Evolutionary conservation across 2,329 filamentous ascomycete species (phyloP).

Genomic region (Aureobasidium sp.): DNA sequence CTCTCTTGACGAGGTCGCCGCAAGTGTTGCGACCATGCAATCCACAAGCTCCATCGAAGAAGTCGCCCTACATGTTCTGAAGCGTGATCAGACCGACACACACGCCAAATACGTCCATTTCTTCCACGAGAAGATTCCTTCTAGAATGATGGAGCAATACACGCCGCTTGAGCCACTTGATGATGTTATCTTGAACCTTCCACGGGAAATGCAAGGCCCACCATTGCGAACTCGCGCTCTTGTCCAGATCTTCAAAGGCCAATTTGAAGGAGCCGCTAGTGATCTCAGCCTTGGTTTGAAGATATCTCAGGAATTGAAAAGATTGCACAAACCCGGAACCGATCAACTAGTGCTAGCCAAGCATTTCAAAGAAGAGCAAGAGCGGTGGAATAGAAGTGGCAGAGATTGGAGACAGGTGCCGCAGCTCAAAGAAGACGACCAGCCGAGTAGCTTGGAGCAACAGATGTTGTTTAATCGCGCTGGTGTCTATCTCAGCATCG

Average conservation of each 20-base stretch:
- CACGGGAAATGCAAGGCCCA: slow-evolving; percentile 58
- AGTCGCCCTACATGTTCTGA: slow-evolving; percentile 65
- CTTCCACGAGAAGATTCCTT: slow-evolving; percentile 85
- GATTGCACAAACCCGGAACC: slow-evolving; percentile 40
- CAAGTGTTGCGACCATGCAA: slow-evolving; percentile 79
- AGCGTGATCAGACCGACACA: slow-evolving; percentile 57
- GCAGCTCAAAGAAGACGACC: slow-evolving; percentile 54
- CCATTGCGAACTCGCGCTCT: slow-evolving; percentile 66
- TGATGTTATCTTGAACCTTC: slow-evolving; percentile 58
- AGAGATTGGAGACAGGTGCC: slow-evolving; percentile 45
- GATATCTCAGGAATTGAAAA: slow-evolving; percentile 38
- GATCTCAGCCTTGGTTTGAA: slow-evolving; percentile 65
- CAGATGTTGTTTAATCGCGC: slow-evolving; percentile 73
- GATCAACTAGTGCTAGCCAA: slow-evolving; percentile 49
- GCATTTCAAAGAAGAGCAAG: slow-evolving; percentile 34
- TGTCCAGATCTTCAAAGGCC: slow-evolving; percentile 67
- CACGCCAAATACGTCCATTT: slow-evolving; percentile 87
- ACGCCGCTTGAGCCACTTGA: slow-evolving; percentile 61
- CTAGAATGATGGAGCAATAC: slow-evolving; percentile 62
- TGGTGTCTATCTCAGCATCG: slow-evolving; percentile 63
- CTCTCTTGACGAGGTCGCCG: slow-evolving; percentile 73
- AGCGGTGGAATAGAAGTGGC: slow-evolving; percentile 32
- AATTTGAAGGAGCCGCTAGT: slow-evolving; percentile 60
- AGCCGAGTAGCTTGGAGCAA: slow-evolving; percentile 66
- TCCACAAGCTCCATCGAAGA: slow-evolving; percentile 69